Conservation (phyloP, 1,284 basidiomycete species). For the Pyrrhoderma noxium region DNA sequence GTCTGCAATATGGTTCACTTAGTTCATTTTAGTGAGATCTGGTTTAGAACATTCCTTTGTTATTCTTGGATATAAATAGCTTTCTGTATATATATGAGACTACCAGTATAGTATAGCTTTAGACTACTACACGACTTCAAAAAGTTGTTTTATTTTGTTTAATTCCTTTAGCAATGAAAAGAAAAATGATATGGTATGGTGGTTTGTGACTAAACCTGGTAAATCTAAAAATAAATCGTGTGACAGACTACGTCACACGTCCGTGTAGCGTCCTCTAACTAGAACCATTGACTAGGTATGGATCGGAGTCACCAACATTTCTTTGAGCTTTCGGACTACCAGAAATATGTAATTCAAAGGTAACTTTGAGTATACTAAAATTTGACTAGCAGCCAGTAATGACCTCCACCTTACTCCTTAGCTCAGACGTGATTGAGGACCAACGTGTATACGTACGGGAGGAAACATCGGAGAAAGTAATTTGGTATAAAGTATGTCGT, state of each 20-base stretch:
- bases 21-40: too few species aligned
- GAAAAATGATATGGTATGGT: too few species aligned
- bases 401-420: slow-evolving; percentile 23
- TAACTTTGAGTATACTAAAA: slow-evolving; percentile 14
- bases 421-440: slow-evolving; percentile 69
- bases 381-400: not conserved
- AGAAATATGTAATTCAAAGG: slow-evolving; percentile 29
- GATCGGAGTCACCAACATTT: slow-evolving; percentile 7
- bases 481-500: slow-evolving; percentile 65
- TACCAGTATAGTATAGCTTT: too few species aligned
- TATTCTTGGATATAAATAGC: too few species aligned
- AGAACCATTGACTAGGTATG: too few species aligned
- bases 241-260: not conserved
- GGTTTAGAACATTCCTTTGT: too few species aligned
- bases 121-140: too few species aligned
- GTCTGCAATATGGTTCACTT: too few species aligned
- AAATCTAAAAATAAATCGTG: not conserved
- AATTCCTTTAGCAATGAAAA: too few species aligned
- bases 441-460: slow-evolving; percentile 57
- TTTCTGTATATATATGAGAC: too few species aligned
- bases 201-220: too few species aligned
- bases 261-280: not conserved
- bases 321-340: slow-evolving; percentile 7
- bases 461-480: slow-evolving; percentile 48
- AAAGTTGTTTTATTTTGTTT: too few species aligned